Evolutionary conservation across 331 rosid genomes (phyloP), one percentile per base, ranked within the genome.

Genomic region (Acacia pycnantha): DNA sequence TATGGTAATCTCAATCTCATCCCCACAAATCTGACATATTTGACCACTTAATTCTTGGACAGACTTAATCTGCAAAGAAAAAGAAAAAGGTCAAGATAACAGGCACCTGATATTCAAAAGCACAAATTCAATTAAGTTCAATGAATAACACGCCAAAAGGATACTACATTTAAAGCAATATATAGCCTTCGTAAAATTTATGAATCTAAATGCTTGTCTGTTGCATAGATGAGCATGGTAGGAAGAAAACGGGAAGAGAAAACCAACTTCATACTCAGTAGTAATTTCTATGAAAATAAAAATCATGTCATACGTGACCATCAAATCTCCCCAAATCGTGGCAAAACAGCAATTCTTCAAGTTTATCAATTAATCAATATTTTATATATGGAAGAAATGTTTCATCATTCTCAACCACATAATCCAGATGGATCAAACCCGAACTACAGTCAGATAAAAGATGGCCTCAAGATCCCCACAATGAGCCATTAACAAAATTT

Each of bases 1-100:
- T 29, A 81, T 89, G 3, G 96, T 90, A 61, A 94, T 82, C 85
- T 91, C 97, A 6, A 94, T 82, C 86, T 90, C 96, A 56, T 94
- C 98, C 31, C 93, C 93, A 79, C 97, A 94, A 84, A 94, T 94
- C 76, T 92, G 96, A 80, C 98, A 94, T 74, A 84, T 83, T 83
- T 94, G 98, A 43, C 92, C 98, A 81, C 97, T 91, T 88, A 92
- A 82, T 74, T 94, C 98, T 46, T 83, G 84, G 59, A 92, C 92
- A 29, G 96, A 92, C 87, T 87, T 90, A 44, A 91, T 91, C 97
- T 94, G 93, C 47, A 69, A 62, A 81, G 48, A 80, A 70, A 33
- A 31, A 81, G 80, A 70, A 24, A 33, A 46, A 70, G 37, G 37
- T 76, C 22, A 43, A 58, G n/a, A 43, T 73, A 11, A 74, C 40